Evolutionary conservation across 768 basidiomycete species (phyloP).

Genomic region (Leccinum rimulosum): DNA sequence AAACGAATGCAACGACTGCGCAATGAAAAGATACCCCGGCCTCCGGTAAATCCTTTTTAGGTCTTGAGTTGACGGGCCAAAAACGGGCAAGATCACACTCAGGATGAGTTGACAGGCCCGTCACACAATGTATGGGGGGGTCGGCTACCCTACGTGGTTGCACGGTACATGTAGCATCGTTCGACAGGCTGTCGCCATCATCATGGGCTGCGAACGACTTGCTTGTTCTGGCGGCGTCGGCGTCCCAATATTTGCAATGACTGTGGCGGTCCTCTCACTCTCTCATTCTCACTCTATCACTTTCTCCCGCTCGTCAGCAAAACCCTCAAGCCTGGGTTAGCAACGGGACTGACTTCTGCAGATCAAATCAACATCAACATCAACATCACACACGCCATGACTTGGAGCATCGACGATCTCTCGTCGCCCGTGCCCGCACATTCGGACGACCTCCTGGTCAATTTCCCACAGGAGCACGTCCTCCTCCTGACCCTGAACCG

Average conservation of each 20-base stretch:
- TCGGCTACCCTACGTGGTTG: neutral
- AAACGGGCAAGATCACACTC: neutral
- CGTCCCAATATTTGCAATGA: neutral
- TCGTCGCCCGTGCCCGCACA: constrained; percentile 23
- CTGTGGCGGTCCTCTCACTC: neutral
- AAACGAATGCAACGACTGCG: neutral
- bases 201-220: constrained; percentile 6
- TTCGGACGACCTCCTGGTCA: constrained; percentile 37
- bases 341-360: neutral
- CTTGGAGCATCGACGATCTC: neutral
- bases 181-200: neutral
- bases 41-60: constrained; percentile 15
- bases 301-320: neutral
- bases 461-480: constrained; percentile 49
- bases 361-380: neutral
- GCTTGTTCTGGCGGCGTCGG: constrained; percentile 2
- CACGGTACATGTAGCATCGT: no score
- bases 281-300: no score
- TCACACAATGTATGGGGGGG: neutral
- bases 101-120: neutral
- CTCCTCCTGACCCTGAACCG: constrained; percentile 62
- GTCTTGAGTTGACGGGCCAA: neutral
- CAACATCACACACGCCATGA: neutral
- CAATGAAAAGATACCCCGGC: constrained; percentile 1
- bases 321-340: neutral